phyloP scores from a whole-genome alignment of 2,329 filamentous ascomycete species.

The Aspergillus neotritici region DNA sequence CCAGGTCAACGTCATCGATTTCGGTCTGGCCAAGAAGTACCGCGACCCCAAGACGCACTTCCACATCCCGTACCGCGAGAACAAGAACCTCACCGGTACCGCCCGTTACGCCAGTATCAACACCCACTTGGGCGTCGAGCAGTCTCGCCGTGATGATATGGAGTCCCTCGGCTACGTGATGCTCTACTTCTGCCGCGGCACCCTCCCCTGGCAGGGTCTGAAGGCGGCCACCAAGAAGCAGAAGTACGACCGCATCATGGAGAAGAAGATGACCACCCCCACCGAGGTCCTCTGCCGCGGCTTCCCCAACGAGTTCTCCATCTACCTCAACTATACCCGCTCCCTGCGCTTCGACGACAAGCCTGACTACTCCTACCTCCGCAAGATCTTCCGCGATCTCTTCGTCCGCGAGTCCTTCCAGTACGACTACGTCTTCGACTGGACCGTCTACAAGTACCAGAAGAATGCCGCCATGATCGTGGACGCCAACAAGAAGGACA shows the following conservation, averaged over 20 bases:
- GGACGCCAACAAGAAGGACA: slow-evolving; percentile 66
- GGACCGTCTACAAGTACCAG: slow-evolving; percentile 99
- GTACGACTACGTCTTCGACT: slow-evolving; percentile 99
- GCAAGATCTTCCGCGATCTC: slow-evolving; percentile 99
- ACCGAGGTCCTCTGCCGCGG: slow-evolving; percentile 98
- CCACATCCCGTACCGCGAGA: slow-evolving; percentile 99
- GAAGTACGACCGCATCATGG: slow-evolving; percentile 99
- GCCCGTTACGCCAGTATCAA: slow-evolving; percentile 99
- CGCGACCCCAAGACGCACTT: slow-evolving; percentile 99
- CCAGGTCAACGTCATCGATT: slow-evolving; percentile 99
- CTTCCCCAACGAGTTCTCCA: slow-evolving; percentile 98
- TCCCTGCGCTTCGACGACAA: slow-evolving; percentile 99
- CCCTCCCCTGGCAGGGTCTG: slow-evolving; percentile 95
- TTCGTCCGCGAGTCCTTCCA: slow-evolving; percentile 99
- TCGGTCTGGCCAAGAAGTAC: slow-evolving; percentile 99
- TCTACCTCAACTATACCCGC: slow-evolving; percentile 98
- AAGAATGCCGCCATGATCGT: slow-evolving; percentile 96
- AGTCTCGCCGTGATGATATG: slow-evolving; percentile 99
- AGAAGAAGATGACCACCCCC: slow-evolving; percentile 99
- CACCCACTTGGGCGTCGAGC: slow-evolving; percentile 95
- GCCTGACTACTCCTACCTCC: slow-evolving; percentile 98
- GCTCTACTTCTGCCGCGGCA: slow-evolving; percentile 99
- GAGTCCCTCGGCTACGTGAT: slow-evolving; percentile 98
- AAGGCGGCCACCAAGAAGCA: slow-evolving; percentile 99
- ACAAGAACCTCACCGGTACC: slow-evolving; percentile 99